Evolutionary conservation across 2,329 filamentous ascomycete species (phyloP), one percentile per base, ranked within the genome.

Genomic region (Penicillium sp.): DNA sequence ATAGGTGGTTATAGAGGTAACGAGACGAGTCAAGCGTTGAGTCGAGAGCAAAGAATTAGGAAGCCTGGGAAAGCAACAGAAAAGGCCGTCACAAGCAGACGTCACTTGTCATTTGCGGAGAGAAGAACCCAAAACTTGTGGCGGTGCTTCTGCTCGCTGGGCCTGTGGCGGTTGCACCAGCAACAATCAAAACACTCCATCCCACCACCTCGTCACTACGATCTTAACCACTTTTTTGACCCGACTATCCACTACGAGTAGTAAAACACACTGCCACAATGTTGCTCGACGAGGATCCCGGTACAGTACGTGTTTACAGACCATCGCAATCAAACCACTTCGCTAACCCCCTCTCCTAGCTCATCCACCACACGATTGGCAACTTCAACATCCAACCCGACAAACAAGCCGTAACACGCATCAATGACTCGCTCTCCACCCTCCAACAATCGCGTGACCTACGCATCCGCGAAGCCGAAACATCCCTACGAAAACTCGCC

Each of bases 361-460:
- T 97, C 74, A 96, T 99, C 81, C 86, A 89, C 75, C 91, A 96
- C 81, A 97, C 93, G 45, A 90, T 96, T 73, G 86, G 89, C 72
- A 97, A 97, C 84, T 99, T 99, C 88, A 95, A 96, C 82, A 96
- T 94, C 73, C 84, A 87, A 22, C 92, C 92, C 12, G 95, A 99
- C 84, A 95, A 93, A 74, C 83, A 88, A 68, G 91, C 91, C 64
- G 87, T 98, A 22, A 84, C 89, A 22, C 92, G 95, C 75, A 90
- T 98, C 75, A 88, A 88, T 76, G 91, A 93, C 76, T 94, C 92
- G 0, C 86, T 97, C 56, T 86, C 88, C 9, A 91, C 91, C 0
- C 88, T 99, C n/a, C 87, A 91, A 70, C 88, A 93, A 74, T 91
- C 92, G 62, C 93, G 95, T 75, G 87, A 91, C 62, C 84, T 92